Percentiles rank a stretch among this genome's conserved stretches.
These are phyloP conservation scores for Schizophyllum commune DNA, from an alignment of 1,284 basidiomycete genomes.

Conservation along the genomic window DNA sequence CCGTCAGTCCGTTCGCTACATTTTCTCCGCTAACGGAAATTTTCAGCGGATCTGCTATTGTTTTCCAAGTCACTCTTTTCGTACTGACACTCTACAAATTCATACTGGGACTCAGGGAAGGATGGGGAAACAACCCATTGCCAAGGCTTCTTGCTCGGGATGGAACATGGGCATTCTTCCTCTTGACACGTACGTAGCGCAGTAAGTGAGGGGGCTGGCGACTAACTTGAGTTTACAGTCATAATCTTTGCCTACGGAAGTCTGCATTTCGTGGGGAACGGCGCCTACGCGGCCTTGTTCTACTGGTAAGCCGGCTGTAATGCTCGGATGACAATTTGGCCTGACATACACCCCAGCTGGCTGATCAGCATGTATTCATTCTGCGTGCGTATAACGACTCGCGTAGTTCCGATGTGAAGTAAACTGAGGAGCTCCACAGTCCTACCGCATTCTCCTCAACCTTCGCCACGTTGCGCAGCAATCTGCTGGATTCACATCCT, in stretches of 20 bases:
- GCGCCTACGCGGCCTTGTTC: conserved; percentile 1
- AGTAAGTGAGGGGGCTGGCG: neutral
- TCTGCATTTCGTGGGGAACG: conserved; percentile 7
- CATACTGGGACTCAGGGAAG: conserved; percentile 15
- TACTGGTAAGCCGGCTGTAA: conserved; percentile 4
- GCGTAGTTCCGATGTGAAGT: neutral
- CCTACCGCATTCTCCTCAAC: conserved; percentile 11
- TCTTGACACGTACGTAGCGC: conserved; percentile 8
- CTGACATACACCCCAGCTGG: conserved; percentile 4
- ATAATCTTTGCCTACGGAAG: conserved; percentile 2
- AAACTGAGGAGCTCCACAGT: neutral
- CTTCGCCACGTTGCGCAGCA: neutral
- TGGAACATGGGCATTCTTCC: conserved; percentile 33
- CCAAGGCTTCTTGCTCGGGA: conserved; percentile 25
- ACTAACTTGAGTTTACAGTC: conserved; percentile 1
- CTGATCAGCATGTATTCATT: conserved; percentile 10
- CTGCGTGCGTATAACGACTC: conserved; percentile 1
- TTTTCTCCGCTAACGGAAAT: conserved; percentile 1
- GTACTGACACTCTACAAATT: conserved; percentile 25
- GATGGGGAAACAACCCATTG: conserved; percentile 23
- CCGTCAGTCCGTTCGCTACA: neutral
- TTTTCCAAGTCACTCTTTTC: conserved; percentile 27
- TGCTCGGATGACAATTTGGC: neutral
- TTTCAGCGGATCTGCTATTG: conserved; percentile 16
- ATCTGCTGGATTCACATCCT: neutral